phyloP scores from a whole-genome alignment of 2,329 filamentous ascomycete species.

The Trichophyton mentagrophytes region DNA sequence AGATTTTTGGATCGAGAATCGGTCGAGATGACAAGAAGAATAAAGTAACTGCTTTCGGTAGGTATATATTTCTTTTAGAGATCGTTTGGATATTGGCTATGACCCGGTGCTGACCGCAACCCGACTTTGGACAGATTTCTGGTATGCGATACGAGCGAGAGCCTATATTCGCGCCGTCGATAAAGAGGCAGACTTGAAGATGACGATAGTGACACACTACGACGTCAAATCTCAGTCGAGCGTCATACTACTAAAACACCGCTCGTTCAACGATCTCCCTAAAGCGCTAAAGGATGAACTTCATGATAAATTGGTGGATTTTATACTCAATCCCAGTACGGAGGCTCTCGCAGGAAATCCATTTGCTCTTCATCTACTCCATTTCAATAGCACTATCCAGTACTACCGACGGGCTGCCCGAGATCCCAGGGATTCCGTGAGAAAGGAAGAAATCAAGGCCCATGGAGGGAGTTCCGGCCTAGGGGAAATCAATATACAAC shows the following conservation, averaged over 20 bases:
- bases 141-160: conserved; percentile 9
- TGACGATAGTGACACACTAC: conserved; percentile 11
- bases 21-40: conserved; percentile 5
- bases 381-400: conserved; percentile 10
- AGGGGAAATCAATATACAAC: conserved; percentile 7
- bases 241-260: conserved; percentile 8
- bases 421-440: conserved; percentile 9
- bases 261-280: conserved; percentile 9
- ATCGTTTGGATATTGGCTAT: background rate
- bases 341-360: conserved; percentile 3
- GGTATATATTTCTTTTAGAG: background rate
- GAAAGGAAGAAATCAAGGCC: conserved; percentile 10
- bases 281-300: conserved; percentile 6
- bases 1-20: conserved; percentile 9
- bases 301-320: conserved; percentile 7
- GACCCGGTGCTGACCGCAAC: background rate
- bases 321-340: conserved; percentile 8
- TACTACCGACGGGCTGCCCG: conserved; percentile 9
- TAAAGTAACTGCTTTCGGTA: conserved; percentile 6
- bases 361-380: conserved; percentile 8
- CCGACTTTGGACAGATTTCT: conserved; percentile 4
- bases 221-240: conserved; percentile 8
- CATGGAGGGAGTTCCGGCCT: conserved; percentile 7
- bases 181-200: conserved; percentile 10
- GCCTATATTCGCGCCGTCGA: conserved; percentile 8